phyloP scores from a whole-genome alignment of 2,329 filamentous ascomycete genomes.

The Colletotrichum destructivum region DNA sequence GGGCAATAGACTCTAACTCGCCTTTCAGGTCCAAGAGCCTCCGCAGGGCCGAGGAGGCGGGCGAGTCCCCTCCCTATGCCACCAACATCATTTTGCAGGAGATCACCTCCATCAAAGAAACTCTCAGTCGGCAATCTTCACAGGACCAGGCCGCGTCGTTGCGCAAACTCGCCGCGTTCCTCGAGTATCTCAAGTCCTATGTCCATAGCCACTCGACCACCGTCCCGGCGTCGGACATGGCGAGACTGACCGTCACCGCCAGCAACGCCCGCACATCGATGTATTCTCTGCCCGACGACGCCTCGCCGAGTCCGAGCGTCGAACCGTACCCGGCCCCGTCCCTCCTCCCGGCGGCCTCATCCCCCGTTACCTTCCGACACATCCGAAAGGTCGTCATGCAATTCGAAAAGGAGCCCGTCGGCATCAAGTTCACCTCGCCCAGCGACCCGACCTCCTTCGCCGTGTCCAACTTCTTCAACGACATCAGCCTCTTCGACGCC shows the following conservation, averaged over 20 bases:
- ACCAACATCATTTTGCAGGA: slow-evolving; percentile 28
- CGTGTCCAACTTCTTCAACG: slow-evolving; percentile 31
- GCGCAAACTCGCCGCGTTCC: not conserved
- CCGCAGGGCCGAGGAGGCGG: slow-evolving; percentile 20
- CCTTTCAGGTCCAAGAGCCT: slow-evolving; percentile 10
- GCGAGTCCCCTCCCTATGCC: slow-evolving; percentile 37
- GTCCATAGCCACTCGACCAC: slow-evolving; percentile 21
- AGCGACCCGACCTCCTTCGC: slow-evolving; percentile 26
- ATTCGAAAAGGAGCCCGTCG: slow-evolving; percentile 32
- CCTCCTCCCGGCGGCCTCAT: slow-evolving; percentile 2
- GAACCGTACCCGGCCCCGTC: not conserved
- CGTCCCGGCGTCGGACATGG: not conserved
- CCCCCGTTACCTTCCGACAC: slow-evolving; percentile 27
- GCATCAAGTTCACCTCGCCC: slow-evolving; percentile 30
- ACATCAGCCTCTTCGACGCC: slow-evolving; percentile 33
- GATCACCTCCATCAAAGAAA: slow-evolving; percentile 22
- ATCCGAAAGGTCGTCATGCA: slow-evolving; percentile 30
- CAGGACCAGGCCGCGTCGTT: not conserved
- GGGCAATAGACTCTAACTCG: not conserved
- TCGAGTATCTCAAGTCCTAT: slow-evolving; percentile 16
- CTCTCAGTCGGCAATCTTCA: not conserved
- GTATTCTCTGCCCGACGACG: not conserved
- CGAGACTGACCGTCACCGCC: slow-evolving; percentile 7
- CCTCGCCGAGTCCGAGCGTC: not conserved
- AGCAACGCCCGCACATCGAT: not conserved